Evolutionary conservation across 345 rosid genomes (phyloP), one percentile per base, ranked within the genome.

Genomic region (Lagerstroemia speciosa): DNA sequence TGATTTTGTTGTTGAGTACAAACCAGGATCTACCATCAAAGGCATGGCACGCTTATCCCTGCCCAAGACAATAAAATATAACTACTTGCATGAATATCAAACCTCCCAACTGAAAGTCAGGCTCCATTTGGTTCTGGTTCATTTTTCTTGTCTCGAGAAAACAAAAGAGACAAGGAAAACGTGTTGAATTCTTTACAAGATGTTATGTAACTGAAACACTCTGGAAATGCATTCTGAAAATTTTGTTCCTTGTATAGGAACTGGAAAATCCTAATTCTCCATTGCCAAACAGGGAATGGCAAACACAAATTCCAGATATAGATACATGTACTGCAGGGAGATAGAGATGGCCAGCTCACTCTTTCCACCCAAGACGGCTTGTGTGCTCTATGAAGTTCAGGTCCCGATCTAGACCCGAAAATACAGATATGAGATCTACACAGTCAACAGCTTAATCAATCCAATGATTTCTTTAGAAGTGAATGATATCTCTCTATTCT

Each of bases 21-120:
- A 96, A 61, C 99, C 99, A 46, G 99, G 99, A 71, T 95, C 99
- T 58, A 95, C 64, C 75, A 95, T 92, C 85, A 95, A 74, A 29
- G 99, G 99, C 94, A 83, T 87, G 41, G 98, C 99, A 37, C 99
- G 85, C 72, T 90, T 90, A 16, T 95, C 96, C 85, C 99, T 95
- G 81, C 72, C 72, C 58, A 74, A 61, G 48, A 69, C 68, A 71
- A 37, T 40, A 69, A 73, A 37, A 77, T 66, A 26, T 45, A 55
- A 70, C 24, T 60, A 30, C 53, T 60, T 20, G 22, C 5, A 36
- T 8, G 32, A 4, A 27, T 9, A 4, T 33, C 10, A 48, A 38
- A 41, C 29, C 29, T 5, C 10, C 33, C 63, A 10, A 58, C 30
- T 34, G 29, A 26, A 30, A 27, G 20, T 58, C 19, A 27, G 33